phyloP scores from a whole-genome alignment of 352 stramenopile species.

The Globisporangium paddicum region DNA sequence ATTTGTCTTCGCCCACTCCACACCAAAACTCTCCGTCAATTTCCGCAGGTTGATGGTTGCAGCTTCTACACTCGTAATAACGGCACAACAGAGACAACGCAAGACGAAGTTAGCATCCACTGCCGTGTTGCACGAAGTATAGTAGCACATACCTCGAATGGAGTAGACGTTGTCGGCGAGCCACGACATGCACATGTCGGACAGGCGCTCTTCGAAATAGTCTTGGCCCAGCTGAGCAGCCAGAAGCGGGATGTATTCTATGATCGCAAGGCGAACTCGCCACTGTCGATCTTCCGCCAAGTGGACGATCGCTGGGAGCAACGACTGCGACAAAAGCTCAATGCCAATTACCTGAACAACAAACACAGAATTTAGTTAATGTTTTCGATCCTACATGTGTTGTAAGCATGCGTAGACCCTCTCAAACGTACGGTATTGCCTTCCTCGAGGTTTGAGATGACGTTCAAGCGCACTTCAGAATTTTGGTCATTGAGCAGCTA shows the following conservation, averaged over 20 bases:
- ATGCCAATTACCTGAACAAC: slow-evolving; percentile 92
- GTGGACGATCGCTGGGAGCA: slow-evolving; percentile 97
- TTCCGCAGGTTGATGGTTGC: slow-evolving; percentile 94
- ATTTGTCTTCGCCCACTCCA: slow-evolving; percentile 92
- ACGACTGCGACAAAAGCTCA: slow-evolving; percentile 94
- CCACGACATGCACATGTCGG: slow-evolving; percentile 95
- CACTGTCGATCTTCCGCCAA: slow-evolving; percentile 98
- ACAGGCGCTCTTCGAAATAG: slow-evolving; percentile 96
- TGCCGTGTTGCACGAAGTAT: not conserved
- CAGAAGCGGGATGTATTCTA: slow-evolving; percentile 97
- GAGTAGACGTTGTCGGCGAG: slow-evolving; percentile 96
- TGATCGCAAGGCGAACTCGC: slow-evolving; percentile 97
- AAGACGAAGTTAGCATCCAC: not conserved
- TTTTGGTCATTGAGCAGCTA: slow-evolving; percentile 95
- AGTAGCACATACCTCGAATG: slow-evolving; percentile 76
- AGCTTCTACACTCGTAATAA: slow-evolving; percentile 51
- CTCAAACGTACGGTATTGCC: slow-evolving; percentile 86
- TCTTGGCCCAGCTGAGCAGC: slow-evolving; percentile 93
- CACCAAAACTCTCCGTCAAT: slow-evolving; percentile 93
- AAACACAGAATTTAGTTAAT: not conserved
- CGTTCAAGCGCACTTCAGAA: slow-evolving; percentile 97
- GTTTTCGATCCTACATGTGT: not conserved
- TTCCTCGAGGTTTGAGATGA: slow-evolving; percentile 97
- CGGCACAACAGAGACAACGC: not conserved
- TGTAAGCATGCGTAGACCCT: not conserved